Evolutionary conservation across 2,329 filamentous ascomycete genomes (phyloP).

Genomic region (Colletotrichum echinochloae): DNA sequence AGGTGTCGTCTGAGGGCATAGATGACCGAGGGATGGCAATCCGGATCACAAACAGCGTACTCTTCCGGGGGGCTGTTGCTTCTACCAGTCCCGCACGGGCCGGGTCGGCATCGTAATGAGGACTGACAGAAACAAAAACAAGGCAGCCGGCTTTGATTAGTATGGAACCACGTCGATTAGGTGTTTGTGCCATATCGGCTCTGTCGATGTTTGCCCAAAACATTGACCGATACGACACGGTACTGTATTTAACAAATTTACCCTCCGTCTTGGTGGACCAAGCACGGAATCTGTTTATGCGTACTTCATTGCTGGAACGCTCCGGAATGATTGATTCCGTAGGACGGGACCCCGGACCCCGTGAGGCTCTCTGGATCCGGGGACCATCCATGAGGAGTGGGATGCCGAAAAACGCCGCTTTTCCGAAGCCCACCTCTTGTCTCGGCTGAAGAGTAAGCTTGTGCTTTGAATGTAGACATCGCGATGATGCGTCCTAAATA

Average conservation of each 20-base stretch:
- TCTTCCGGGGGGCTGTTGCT: slow-evolving; percentile 54
- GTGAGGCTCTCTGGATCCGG: slow-evolving; percentile 16
- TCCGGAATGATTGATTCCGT: slow-evolving; percentile 15
- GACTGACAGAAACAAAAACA: slow-evolving; percentile 25
- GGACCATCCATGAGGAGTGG: background rate
- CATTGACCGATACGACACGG: slow-evolving; percentile 1
- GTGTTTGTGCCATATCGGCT: background rate
- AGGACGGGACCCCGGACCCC: slow-evolving; percentile 2
- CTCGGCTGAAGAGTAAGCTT: slow-evolving; percentile 12
- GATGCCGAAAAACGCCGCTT: slow-evolving; percentile 13
- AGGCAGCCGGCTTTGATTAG: slow-evolving; percentile 20
- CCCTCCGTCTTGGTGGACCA: background rate
- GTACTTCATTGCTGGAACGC: background rate
- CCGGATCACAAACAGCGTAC: slow-evolving; percentile 41
- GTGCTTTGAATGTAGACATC: slow-evolving; percentile 19
- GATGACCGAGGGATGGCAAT: slow-evolving; percentile 22
- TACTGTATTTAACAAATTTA: background rate
- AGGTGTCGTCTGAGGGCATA: slow-evolving; percentile 4
- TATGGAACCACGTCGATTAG: slow-evolving; percentile 8
- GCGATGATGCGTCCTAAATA: slow-evolving; percentile 35
- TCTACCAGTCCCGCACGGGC: slow-evolving; percentile 46
- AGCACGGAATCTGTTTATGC: background rate
- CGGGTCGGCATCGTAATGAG: slow-evolving; percentile 57
- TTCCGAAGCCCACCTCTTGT: background rate
- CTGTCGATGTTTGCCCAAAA: background rate